Evolutionary conservation across 106 monocot genomes (phyloP).

Genomic region (Phalaenopsis equestris): DNA sequence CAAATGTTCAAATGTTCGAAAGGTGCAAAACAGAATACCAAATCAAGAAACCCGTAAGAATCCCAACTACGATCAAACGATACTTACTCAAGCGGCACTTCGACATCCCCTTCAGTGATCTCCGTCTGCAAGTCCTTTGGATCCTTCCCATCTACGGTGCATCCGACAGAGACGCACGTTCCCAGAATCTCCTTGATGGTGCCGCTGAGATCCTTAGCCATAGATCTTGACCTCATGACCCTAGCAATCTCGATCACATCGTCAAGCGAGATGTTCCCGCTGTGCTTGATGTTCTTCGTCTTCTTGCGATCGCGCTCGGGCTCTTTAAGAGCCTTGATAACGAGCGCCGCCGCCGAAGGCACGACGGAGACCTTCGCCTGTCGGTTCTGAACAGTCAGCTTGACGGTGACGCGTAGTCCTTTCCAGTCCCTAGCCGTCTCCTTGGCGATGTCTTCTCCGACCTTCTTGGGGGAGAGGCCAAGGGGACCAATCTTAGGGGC

Average conservation of each 20-base stretch:
- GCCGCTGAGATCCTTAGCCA: constrained; percentile 55
- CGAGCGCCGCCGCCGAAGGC: constrained; percentile 56
- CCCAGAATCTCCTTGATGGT: constrained; percentile 65
- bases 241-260: constrained; percentile 61
- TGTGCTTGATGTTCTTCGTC: constrained; percentile 63
- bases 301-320: constrained; percentile 67
- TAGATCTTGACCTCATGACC: constrained; percentile 45
- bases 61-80: background rate
- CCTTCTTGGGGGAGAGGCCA: constrained; percentile 62
- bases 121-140: constrained; percentile 58
- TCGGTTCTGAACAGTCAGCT: constrained; percentile 63
- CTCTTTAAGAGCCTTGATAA: constrained; percentile 66
- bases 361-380: constrained; percentile 66
- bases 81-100: constrained; percentile 28
- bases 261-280: constrained; percentile 54
- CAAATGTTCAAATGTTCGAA: background rate
- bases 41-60: too few species aligned
- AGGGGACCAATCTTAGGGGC: constrained; percentile 64
- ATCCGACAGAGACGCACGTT: constrained; percentile 60
- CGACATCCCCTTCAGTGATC: constrained; percentile 37
- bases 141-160: constrained; percentile 62
- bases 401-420: constrained; percentile 65
- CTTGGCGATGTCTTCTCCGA: constrained; percentile 71
- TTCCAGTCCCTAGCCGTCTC: constrained; percentile 71
- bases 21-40: background rate